Evolutionary conservation across 192 early-diverging fungal species (phyloP).

Genomic region (Piromyces finnis): DNA sequence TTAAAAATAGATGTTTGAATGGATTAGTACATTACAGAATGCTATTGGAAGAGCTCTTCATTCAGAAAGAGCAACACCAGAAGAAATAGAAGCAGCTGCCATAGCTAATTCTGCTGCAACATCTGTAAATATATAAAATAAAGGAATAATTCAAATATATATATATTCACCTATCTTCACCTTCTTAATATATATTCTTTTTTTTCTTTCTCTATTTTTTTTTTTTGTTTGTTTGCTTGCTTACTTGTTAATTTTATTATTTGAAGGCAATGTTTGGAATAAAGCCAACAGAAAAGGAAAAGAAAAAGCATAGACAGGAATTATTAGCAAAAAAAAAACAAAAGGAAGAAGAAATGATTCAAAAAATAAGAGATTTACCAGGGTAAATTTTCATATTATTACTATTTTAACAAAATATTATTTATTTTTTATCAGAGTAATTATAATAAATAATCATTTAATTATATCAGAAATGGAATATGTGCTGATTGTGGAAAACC

Average conservation of each 20-base stretch:
- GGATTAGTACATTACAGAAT: constrained; percentile 47
- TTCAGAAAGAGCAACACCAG: neutral
- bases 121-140: neutral
- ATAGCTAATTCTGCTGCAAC: constrained; percentile 3
- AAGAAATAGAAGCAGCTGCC: constrained; percentile 1
- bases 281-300: neutral
- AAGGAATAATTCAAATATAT: no score
- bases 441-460: no score
- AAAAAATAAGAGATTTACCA: constrained; percentile 9
- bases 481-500: constrained; percentile 35
- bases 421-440: no score
- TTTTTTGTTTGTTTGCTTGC: no score
- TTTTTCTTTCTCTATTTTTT: no score
- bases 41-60: constrained; percentile 21
- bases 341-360: constrained; percentile 8
- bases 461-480: constrained; percentile 10
- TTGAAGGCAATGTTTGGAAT: neutral
- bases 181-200: no score
- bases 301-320: neutral
- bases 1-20: constrained; percentile 32
- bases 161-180: no score
- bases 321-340: neutral
- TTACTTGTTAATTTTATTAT: no score
- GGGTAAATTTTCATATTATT: no score
- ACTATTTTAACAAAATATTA: no score